Base-by-base conservation (phyloP, 192 early-diverging fungal genomes). In the Borealophlyctis nickersoniae region DNA sequence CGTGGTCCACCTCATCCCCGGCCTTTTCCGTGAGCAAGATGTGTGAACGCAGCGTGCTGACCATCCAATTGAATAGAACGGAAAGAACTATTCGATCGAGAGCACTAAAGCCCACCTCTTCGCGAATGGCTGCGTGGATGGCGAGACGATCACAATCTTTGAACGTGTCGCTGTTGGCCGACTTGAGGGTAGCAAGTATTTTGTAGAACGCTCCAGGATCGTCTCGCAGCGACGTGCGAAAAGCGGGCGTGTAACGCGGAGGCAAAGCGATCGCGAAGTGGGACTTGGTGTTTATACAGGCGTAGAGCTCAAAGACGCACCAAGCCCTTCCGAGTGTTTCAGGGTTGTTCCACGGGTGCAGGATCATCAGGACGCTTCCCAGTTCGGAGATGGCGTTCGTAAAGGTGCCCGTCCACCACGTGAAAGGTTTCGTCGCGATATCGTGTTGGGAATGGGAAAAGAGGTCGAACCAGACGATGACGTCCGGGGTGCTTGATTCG, bases 221-320 rank as follows among this genome's bases (percentile, higher is more conserved):
- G 19, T 19, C 39, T 7, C 7, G 7, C 9, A 45, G 9, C 39
- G 39, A 45, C 39, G 19, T 45, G 39, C 9, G 9, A 19, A 45
- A 45, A 45, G 19, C 7, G 9, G 7, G 9, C 19, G 39, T 13
- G 7, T 45, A 7, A 45, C 9, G 9, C 39, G 39, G 39, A 13
- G 39, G 39, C 9, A 45, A 13, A 45, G 39, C 39, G 39, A 45
- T 45, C 9, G 7, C 19, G 39, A 45, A 45, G 39, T 7, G 7
- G 9, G 39, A 45, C 19, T 45, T 19, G 9, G 39, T 45, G 9
- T 7, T 45, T 45, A 7, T 19, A n/a, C n/a, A n/a, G 9, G 67
- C 69, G 34, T 65, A 73, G 16, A 73, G 11, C 60, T 73, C 72
- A 49, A 57, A 73, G 14, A 73, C 62, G 36, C 72, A 73, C 72